Base-by-base conservation (phyloP, 768 basidiomycete species). In the Boletus speciosus region DNA sequence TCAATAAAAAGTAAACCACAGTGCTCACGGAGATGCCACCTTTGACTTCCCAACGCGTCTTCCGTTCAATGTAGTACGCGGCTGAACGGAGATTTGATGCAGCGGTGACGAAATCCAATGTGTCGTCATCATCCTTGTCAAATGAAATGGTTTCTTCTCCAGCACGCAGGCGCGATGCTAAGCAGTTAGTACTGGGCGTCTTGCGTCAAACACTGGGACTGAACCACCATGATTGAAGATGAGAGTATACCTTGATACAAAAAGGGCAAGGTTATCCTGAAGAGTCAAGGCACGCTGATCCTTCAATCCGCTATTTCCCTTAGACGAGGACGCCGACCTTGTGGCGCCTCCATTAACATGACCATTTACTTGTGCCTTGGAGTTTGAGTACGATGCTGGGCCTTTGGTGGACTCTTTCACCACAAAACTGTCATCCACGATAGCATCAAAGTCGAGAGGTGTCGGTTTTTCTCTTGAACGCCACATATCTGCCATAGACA, bases 401-500 rank as follows among this genome's bases (percentile, higher is more conserved):
- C 51, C 50, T 39, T 50, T 66, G 6, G 32, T 56, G 39, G 66
- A 68, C 59, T 55, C 66, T 49, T 71, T 75, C 19, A 80, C 70
- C 12, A 71, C 65, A 63, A 92, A 93, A 1, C 79, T 76, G 6
- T 78, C 85, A 16, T 83, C 71, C 61, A 83, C 68, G 60, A 98
- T 93, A 3, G 73, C 70, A n/a, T 89, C 84, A 62, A 86, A 93
- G 54, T 90, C 84, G 27, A 99, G 80, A 1, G 95, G 86, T 0
- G 80, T 82, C 1, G 97, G 97, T 48, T 87, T 88, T n/a, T 85
- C 82, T 38, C 96, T 81, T 6, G 88, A 82, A 32, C 85, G 85
- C 97, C 97, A 99, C 94, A 99, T 98, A 63, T 98, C 97, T 14
- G 83, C 73, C 97, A 99, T 99, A 16, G 81, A 82, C 31, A 99